These are phyloP conservation scores for Magnaporthiopsis incrustans DNA, from an alignment of 2,329 filamentous ascomycete genomes.

Conservation along the genomic window DNA sequence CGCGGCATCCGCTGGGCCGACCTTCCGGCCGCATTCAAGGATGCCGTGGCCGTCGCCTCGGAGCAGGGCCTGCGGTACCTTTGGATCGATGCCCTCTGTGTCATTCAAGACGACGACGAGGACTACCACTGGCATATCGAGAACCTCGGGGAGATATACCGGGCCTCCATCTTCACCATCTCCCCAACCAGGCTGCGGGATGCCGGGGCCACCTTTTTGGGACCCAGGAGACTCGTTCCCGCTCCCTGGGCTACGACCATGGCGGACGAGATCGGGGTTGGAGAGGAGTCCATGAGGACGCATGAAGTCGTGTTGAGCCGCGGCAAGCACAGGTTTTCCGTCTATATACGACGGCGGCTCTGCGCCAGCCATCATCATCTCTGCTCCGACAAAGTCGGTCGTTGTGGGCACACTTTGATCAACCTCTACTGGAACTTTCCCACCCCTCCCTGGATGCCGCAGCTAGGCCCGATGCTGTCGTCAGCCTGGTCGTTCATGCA, in stretches of 20 bases:
- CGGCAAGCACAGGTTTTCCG: background rate
- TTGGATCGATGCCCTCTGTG: conserved; percentile 9
- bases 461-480: conserved; percentile 1
- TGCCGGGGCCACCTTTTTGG: conserved; percentile 1
- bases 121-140: conserved; percentile 12
- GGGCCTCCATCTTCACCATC: background rate
- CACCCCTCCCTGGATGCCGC: background rate
- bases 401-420: background rate
- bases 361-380: background rate
- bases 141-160: conserved; percentile 1
- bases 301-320: conserved; percentile 4
- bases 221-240: background rate
- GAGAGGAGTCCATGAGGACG: conserved; percentile 1
- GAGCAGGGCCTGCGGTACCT: conserved; percentile 6
- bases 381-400: background rate
- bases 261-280: background rate
- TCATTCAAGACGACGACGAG: conserved; percentile 11
- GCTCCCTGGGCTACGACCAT: background rate
- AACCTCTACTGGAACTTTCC: background rate
- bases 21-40: conserved; percentile 6
- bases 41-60: conserved; percentile 6
- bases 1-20: conserved; percentile 4
- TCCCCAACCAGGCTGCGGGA: conserved; percentile 3
- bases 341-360: conserved; percentile 5
- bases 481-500: conserved; percentile 4